Percentiles rank a stretch among this genome's conserved stretches.
phyloP scores from a whole-genome alignment of 441 rosid species.

The Kokia cookei region DNA sequence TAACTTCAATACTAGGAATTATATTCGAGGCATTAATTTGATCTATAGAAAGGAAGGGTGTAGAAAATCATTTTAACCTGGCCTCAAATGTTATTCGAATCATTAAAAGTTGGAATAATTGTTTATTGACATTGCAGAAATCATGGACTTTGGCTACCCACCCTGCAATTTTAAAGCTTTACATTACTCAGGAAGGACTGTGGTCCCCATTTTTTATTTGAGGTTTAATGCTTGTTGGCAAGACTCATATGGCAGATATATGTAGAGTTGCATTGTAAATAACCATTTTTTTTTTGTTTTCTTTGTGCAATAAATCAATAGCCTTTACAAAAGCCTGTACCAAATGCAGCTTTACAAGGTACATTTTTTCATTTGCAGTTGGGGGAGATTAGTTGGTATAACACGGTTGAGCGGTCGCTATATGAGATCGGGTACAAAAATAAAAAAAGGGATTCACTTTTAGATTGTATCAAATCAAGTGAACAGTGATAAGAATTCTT shows the following conservation, averaged over 20 bases:
- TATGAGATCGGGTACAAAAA: too few relatives aligned
- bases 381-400: too few relatives aligned
- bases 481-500: slow-evolving; percentile 4
- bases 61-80: background rate
- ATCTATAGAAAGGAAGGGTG: background rate
- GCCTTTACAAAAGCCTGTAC: slow-evolving; percentile 88
- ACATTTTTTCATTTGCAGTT: slow-evolving; percentile 18
- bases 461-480: background rate
- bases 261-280: background rate
- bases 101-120: background rate
- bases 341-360: slow-evolving; percentile 98
- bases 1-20: background rate
- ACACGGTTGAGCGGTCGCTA: too few relatives aligned
- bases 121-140: slow-evolving; percentile 45
- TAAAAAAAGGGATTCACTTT: too few relatives aligned
- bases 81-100: background rate
- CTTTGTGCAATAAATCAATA: slow-evolving; percentile 21
- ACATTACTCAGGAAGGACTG: slow-evolving; percentile 97
- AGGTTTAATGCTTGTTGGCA: background rate
- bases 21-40: background rate
- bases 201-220: slow-evolving; percentile 64
- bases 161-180: slow-evolving; percentile 97
- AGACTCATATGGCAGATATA: background rate
- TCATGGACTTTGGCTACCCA: slow-evolving; percentile 99
- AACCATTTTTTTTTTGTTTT: background rate